phyloP scores from a whole-genome alignment of 495 filamentous ascomycete genomes.

The Penicillium pulvis region DNA sequence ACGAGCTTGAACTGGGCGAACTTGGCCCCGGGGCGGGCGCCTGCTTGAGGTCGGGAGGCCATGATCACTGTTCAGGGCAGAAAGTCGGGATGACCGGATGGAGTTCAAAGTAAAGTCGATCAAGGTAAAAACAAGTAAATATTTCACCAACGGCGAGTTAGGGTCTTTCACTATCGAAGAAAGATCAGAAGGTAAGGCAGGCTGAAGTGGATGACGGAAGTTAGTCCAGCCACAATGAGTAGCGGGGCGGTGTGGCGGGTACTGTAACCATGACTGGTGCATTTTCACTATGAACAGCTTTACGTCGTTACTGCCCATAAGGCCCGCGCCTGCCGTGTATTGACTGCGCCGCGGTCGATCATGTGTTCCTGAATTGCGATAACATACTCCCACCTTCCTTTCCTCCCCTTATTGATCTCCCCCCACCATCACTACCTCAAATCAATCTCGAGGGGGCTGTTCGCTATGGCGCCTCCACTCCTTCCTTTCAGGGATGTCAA shows the following conservation, averaged over 20 bases:
- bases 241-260: slow-evolving; percentile 36
- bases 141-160: background rate
- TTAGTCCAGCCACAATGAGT: slow-evolving; percentile 29
- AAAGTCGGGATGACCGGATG: slow-evolving; percentile 8
- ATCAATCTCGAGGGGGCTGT: slow-evolving; percentile 7
- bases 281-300: background rate
- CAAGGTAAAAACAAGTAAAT: slow-evolving; percentile 12
- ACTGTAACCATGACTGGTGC: slow-evolving; percentile 12
- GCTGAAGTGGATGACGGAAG: slow-evolving; percentile 33
- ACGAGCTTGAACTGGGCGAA: slow-evolving; percentile 99
- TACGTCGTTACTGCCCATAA: background rate
- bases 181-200: slow-evolving; percentile 26
- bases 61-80: slow-evolving; percentile 51
- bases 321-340: slow-evolving; percentile 20
- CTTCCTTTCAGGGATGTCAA: slow-evolving; percentile 96
- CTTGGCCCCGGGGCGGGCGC: slow-evolving; percentile 73
- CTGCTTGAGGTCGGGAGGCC: slow-evolving; percentile 78
- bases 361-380: slow-evolving; percentile 32
- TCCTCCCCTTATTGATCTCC: slow-evolving; percentile 6
- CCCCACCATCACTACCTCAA: background rate
- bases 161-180: slow-evolving; percentile 10
- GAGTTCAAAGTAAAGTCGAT: background rate
- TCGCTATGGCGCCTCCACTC: slow-evolving; percentile 56
- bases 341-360: slow-evolving; percentile 22
- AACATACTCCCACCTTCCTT: slow-evolving; percentile 12